phyloP scores from a whole-genome alignment of 495 filamentous ascomycete genomes.

The Daldinia concentrica region DNA sequence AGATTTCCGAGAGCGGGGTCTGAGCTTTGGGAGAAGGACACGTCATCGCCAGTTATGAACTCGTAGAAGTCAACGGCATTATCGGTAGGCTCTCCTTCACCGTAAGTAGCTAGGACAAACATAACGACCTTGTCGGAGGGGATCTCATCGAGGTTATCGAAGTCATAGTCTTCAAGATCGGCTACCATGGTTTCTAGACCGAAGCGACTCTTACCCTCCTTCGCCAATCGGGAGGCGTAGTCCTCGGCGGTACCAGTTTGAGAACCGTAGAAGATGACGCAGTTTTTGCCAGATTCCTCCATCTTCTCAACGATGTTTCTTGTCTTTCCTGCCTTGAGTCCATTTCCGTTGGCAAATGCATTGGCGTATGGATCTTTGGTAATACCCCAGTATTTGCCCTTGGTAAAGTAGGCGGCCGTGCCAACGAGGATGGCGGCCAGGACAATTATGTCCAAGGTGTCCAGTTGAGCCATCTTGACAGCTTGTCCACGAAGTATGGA shows the following conservation, averaged over 20 bases:
- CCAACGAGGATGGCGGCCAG: conserved; percentile 84
- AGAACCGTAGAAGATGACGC: conserved; percentile 97
- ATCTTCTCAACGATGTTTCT: conserved; percentile 94
- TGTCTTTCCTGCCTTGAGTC: conserved; percentile 83
- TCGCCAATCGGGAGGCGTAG: conserved; percentile 95
- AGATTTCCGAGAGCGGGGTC: conserved; percentile 83
- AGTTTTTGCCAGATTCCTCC: conserved; percentile 95
- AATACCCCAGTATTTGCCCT: conserved; percentile 89
- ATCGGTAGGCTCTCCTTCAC: conserved; percentile 97
- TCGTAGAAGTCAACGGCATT: conserved; percentile 99
- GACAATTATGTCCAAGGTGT: conserved; percentile 93
- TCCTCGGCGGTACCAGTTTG: conserved; percentile 99
- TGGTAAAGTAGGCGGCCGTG: conserved; percentile 95
- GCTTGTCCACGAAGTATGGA: conserved; percentile 31
- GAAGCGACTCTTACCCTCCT: conserved; percentile 96
- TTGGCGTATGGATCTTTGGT: conserved; percentile 87
- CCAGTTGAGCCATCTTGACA: conserved; percentile 86
- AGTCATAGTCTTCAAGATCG: conserved; percentile 98
- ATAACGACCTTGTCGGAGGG: conserved; percentile 90
- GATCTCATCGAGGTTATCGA: conserved; percentile 89
- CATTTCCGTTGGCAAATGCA: conserved; percentile 72
- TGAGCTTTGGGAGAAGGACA: conserved; percentile 80
- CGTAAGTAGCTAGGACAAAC: conserved; percentile 97
- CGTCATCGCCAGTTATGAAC: conserved; percentile 84
- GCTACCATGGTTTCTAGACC: conserved; percentile 98